Conservation (phyloP, 2,329 filamentous ascomycete species). For the Trichoderma sp. region DNA sequence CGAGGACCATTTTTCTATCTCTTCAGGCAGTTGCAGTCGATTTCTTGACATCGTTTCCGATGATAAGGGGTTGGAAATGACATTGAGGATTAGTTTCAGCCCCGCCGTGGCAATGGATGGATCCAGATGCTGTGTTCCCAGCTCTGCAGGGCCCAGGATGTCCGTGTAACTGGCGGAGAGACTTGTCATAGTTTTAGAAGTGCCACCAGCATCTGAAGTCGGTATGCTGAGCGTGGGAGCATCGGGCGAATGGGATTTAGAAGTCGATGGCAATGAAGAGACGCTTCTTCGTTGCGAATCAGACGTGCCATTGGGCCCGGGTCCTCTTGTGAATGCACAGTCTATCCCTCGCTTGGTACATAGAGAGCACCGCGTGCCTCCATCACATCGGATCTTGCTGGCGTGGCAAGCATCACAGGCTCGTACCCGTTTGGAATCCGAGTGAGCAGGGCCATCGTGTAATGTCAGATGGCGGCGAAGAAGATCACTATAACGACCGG, state of each 20-base stretch:
- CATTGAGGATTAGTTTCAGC: constrained; percentile 17
- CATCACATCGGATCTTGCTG: constrained; percentile 50
- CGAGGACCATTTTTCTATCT: constrained; percentile 30
- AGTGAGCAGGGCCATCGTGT: constrained; percentile 37
- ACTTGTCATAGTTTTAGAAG: neutral
- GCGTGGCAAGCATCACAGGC: constrained; percentile 48
- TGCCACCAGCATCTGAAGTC: neutral
- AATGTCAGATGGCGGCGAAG: constrained; percentile 42
- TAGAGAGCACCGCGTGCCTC: constrained; percentile 42
- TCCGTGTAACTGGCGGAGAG: neutral
- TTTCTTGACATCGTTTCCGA: neutral
- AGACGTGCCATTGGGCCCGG: neutral
- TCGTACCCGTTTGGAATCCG: constrained; percentile 40
- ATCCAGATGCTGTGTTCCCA: neutral
- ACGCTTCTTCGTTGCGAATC: neutral
- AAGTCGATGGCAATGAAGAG: neutral
- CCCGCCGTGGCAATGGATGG: constrained; percentile 6
- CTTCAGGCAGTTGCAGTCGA: constrained; percentile 6
- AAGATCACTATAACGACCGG: constrained; percentile 36
- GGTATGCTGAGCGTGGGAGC: neutral
- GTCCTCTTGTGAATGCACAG: constrained; percentile 37
- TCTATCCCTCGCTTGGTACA: constrained; percentile 43
- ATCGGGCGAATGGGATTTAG: neutral
- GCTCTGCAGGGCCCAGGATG: neutral
- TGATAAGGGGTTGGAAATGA: constrained; percentile 17